Percentiles rank a stretch among this genome's conserved stretches.
These are phyloP conservation scores for Davidsoniella australis DNA, from an alignment of 2,329 filamentous ascomycete genomes.

Conservation along the genomic window DNA sequence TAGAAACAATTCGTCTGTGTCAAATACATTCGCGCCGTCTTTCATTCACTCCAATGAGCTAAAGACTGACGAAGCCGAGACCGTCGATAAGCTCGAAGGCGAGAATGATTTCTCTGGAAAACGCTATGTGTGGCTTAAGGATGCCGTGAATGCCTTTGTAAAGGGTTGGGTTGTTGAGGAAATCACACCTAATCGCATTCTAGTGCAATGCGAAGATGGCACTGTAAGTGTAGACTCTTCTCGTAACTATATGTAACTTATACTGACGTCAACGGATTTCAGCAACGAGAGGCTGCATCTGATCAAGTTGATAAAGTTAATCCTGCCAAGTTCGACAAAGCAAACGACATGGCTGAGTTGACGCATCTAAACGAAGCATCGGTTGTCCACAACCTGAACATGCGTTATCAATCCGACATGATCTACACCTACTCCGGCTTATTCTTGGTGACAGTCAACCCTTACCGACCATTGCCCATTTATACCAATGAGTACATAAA, in stretches of 20 bases:
- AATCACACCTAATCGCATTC: constrained; percentile 45
- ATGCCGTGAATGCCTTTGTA: constrained; percentile 73
- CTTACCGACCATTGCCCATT: constrained; percentile 85
- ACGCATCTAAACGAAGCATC: constrained; percentile 96
- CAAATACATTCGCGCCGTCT: constrained; percentile 81
- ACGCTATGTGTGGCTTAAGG: constrained; percentile 93
- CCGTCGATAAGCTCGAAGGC: constrained; percentile 65
- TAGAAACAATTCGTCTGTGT: constrained; percentile 42
- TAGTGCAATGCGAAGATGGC: constrained; percentile 89
- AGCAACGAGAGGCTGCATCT: constrained; percentile 74
- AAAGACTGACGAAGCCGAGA: constrained; percentile 33
- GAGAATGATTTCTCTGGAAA: constrained; percentile 98
- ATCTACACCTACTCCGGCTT: constrained; percentile 98
- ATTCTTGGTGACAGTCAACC: constrained; percentile 93
- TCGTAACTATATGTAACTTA: background rate
- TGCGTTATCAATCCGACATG: constrained; percentile 84
- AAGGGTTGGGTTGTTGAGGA: constrained; percentile 87
- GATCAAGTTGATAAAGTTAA: constrained; percentile 97
- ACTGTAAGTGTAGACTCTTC: constrained; percentile 40
- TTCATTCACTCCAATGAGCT: constrained; percentile 86
- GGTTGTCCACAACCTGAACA: constrained; percentile 91
- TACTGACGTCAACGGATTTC: constrained; percentile 13
- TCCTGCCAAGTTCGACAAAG: constrained; percentile 97
- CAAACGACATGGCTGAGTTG: constrained; percentile 96
- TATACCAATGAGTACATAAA: constrained; percentile 95